A percentile compares a stretch with the other conserved stretches of the same genome.
phyloP scores from a whole-genome alignment of 352 stramenopile genomes.

The Phytophthora boehmeriae region DNA sequence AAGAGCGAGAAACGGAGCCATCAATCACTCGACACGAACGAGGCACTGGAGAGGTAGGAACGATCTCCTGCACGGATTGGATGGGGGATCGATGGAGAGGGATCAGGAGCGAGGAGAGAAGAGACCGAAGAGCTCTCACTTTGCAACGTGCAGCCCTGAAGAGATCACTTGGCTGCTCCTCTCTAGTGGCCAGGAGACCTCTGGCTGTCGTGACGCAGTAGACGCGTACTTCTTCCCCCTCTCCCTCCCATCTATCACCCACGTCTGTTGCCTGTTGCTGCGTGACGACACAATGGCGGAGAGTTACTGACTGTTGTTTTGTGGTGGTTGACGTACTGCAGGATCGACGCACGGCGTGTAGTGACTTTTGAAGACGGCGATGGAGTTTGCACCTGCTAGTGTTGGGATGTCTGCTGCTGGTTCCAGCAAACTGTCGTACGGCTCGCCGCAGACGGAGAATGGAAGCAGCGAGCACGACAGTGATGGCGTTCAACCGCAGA shows the following conservation, averaged over 20 bases:
- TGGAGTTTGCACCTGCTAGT: constrained; percentile 35
- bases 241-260: not conserved
- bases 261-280: not conserved
- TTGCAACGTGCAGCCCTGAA: not conserved
- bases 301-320: constrained; percentile 3
- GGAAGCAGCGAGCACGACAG: constrained; percentile 14
- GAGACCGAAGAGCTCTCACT: not conserved
- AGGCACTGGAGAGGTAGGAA: too few relatives aligned
- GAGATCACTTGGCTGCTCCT: not conserved
- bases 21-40: too few relatives aligned
- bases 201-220: not conserved
- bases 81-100: constrained; percentile 28
- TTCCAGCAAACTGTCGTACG: constrained; percentile 16
- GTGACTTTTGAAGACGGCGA: constrained; percentile 19
- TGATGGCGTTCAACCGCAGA: constrained; percentile 7
- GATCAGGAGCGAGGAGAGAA: constrained; percentile 4
- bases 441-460: constrained; percentile 9
- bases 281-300: not conserved
- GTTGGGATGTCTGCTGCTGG: constrained; percentile 2
- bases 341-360: not conserved
- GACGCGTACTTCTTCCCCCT: not conserved
- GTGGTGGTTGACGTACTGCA: not conserved
- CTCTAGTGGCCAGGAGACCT: not conserved
- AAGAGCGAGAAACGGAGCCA: constrained; percentile 20
- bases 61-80: too few relatives aligned